Base-by-base conservation (phyloP, 1,284 basidiomycete genomes). In the Coniophora puteana region DNA sequence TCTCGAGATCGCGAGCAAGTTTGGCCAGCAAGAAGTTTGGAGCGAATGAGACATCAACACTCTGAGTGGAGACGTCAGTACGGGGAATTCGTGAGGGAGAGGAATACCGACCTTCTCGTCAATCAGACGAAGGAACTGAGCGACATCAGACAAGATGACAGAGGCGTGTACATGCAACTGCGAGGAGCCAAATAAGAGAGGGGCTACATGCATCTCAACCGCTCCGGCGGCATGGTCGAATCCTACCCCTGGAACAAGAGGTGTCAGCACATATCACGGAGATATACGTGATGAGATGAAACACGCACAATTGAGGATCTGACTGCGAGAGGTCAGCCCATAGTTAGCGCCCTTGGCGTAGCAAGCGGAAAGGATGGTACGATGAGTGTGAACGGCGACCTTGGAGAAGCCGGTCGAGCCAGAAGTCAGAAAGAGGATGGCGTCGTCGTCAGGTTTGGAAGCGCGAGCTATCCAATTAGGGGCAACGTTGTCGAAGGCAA, bases 21-120 rank as follows among this genome's bases (percentile, higher is more conserved):
- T 64, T 65, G 2, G 67, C 57, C 5, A 70, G 51, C 22, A 70
- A 54, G 52, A 70, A 71, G 54, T 70, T 69, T 13, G 68, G 68
- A 17, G 63, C 65, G 44, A 71, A 71, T 0, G 63, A 41, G 14
- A 51, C 11, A 8, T 41, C 39, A 22, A 58, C 56, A 3, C 44
- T 54, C 28, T 50, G 13, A 10, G 36, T 36, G 28, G 3, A 10
- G 12, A 20, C 3, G 14, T 34, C 31, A 31, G 33, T 28, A 8
- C 16, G 6, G 26, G 20, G 22, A 4, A 8, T 3, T n/a, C n/a
- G n/a, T n/a, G n/a, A n/a, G n/a, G 3, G 5, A 18, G 13, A 18
- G n/a, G 2, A 6, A 1, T 6, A 35, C 28, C 12, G 8, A 46
- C 46, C 41, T 49, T 53, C 11, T 40, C 41, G 7, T 61, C 55